Percentiles rank a stretch among this genome's conserved stretches.
Conservation (phyloP, 1,139 yeast species). For the Saccharomyces pastorianus region DNA sequence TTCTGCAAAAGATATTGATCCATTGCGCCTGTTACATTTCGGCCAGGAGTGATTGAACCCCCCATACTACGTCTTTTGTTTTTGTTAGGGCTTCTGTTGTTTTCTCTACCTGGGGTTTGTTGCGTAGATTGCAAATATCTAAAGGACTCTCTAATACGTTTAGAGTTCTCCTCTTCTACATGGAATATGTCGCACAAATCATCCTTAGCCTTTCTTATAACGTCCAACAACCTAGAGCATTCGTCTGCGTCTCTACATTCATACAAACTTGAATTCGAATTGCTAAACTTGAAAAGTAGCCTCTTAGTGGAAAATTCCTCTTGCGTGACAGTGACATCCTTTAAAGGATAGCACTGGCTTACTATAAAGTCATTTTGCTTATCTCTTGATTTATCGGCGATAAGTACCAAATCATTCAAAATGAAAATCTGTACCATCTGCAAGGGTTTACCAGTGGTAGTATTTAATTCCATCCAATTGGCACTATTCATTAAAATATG, state of each 20-base stretch:
- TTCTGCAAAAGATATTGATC: slow-evolving; percentile 22
- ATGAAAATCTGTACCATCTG: slow-evolving; percentile 71
- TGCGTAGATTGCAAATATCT: slow-evolving; percentile 35
- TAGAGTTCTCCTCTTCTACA: slow-evolving; percentile 38
- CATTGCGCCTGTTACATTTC: slow-evolving; percentile 8
- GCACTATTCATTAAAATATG: slow-evolving; percentile 76
- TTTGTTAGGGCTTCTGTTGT: slow-evolving; percentile 24
- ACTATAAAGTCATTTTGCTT: slow-evolving; percentile 48
- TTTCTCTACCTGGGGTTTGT: slow-evolving; percentile 27
- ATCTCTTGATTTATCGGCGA: slow-evolving; percentile 57
- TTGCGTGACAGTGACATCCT: slow-evolving; percentile 44
- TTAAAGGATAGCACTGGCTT: slow-evolving; percentile 70
- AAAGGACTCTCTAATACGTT: slow-evolving; percentile 40
- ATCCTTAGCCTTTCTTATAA: slow-evolving; percentile 56
- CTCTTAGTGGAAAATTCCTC: slow-evolving; percentile 24
- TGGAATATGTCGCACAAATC: slow-evolving; percentile 43
- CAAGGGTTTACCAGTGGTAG: slow-evolving; percentile 77
- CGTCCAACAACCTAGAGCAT: slow-evolving; percentile 48
- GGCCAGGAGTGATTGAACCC: slow-evolving; percentile 1
- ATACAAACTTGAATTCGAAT: slow-evolving; percentile 17
- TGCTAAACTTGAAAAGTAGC: slow-evolving; percentile 25
- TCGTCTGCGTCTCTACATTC: slow-evolving; percentile 59
- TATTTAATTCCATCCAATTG: slow-evolving; percentile 81
- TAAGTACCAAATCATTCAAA: slow-evolving; percentile 65
- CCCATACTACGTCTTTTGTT: slow-evolving; percentile 23